phyloP scores from a whole-genome alignment of 2,329 filamentous ascomycete genomes.

The Talaromyces sp. region DNA sequence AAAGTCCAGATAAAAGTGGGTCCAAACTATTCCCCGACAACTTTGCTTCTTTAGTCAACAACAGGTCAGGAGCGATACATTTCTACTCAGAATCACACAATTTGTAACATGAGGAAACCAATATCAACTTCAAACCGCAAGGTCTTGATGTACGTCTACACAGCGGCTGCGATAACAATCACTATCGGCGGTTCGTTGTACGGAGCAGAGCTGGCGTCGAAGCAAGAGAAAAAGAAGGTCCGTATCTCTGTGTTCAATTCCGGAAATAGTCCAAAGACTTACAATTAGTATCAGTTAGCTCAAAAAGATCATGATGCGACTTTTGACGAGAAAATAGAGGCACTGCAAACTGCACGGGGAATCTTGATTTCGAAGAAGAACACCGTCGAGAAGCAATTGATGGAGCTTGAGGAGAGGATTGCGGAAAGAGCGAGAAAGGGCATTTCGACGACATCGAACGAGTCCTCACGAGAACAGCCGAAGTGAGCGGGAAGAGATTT shows the following conservation, averaged over 20 bases:
- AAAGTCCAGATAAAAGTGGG: constrained; percentile 7
- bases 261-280: background rate
- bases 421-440: constrained; percentile 34
- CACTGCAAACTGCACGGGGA: constrained; percentile 50
- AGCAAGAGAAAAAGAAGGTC: constrained; percentile 52
- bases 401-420: constrained; percentile 45
- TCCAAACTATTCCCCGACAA: background rate
- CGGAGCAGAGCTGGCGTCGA: constrained; percentile 57
- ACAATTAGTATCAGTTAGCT: constrained; percentile 33
- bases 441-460: background rate
- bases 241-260: background rate
- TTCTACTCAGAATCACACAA: background rate
- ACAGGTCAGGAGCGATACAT: background rate
- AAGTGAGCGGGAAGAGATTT: background rate
- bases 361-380: constrained; percentile 50
- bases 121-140: constrained; percentile 28
- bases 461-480: background rate
- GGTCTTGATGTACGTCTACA: constrained; percentile 51
- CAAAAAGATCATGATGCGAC: constrained; percentile 50
- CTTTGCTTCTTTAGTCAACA: background rate
- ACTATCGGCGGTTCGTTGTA: constrained; percentile 58
- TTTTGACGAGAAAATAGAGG: constrained; percentile 53
- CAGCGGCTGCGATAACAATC: constrained; percentile 53
- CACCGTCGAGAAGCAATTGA: constrained; percentile 56
- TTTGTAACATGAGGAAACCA: background rate